Conservation (phyloP, 495 filamentous ascomycete genomes). For the Trichoderma erinaceum region DNA sequence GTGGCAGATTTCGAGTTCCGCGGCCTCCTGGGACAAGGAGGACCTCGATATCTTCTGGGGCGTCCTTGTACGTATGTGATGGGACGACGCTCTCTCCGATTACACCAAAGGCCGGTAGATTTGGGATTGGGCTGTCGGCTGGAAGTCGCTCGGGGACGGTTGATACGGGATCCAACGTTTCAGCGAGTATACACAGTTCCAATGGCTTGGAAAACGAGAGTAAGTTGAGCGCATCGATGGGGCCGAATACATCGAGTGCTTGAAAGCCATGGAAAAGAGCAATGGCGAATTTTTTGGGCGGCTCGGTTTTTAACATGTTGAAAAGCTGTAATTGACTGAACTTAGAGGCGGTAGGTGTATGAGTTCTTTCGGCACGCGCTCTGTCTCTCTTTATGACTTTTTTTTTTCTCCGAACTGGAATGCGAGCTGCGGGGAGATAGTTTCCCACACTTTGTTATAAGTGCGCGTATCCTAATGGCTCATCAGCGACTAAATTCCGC, state of each 20-base stretch:
- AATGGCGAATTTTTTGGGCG: not conserved
- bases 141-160: constrained; percentile 23
- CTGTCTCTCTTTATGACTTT: no score
- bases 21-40: constrained; percentile 53
- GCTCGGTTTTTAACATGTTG: not conserved
- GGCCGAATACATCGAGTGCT: constrained; percentile 46
- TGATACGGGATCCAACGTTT: constrained; percentile 39
- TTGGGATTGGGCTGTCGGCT: not conserved
- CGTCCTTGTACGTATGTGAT: constrained; percentile 45
- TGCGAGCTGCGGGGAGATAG: no score
- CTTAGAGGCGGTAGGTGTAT: not conserved
- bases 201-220: constrained; percentile 33
- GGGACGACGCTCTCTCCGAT: constrained; percentile 35
- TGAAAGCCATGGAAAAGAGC: constrained; percentile 25
- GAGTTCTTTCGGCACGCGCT: no score
- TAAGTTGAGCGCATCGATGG: constrained; percentile 49
- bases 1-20: constrained; percentile 31
- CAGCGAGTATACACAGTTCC: constrained; percentile 38
- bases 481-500: no score
- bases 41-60: constrained; percentile 40
- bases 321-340: not conserved
- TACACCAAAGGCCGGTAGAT: constrained; percentile 20
- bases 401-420: no score
- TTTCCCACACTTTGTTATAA: no score
- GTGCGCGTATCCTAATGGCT: no score